A percentile compares a stretch with the other conserved stretches of the same genome.
phyloP scores from a whole-genome alignment of 345 rosid genomes.

The Lepidium africanum region DNA sequence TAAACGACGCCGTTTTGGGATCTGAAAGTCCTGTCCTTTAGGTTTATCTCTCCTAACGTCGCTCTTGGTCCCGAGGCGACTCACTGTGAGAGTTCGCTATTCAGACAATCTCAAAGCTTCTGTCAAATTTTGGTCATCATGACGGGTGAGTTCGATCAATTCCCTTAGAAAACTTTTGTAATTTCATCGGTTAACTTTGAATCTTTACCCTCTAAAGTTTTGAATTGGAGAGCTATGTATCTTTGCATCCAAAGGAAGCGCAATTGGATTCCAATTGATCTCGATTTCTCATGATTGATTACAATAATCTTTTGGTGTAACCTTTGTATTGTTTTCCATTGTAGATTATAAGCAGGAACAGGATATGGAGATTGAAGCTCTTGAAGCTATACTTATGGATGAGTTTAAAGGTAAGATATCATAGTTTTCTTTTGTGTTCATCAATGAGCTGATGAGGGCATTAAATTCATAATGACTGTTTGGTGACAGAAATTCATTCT shows the following conservation, averaged over 20 bases:
- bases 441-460: constrained; percentile 9
- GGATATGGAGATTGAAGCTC: constrained; percentile 96
- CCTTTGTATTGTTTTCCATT: background rate
- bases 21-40: constrained; percentile 17
- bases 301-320: background rate
- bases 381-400: constrained; percentile 92
- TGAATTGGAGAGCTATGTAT: background rate
- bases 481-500: constrained; percentile 62
- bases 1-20: constrained; percentile 4
- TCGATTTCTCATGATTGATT: background rate
- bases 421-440: background rate
- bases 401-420: constrained; percentile 72
- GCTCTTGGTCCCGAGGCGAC: constrained; percentile 13
- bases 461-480: constrained; percentile 6
- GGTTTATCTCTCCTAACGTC: constrained; percentile 15
- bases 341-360: constrained; percentile 79
- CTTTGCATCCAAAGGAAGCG: background rate
- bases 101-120: constrained; percentile 10
- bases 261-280: constrained; percentile 4
- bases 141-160: constrained; percentile 23
- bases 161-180: background rate
- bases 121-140: constrained; percentile 12
- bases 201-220: background rate
- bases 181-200: background rate
- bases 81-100: constrained; percentile 11